phyloP scores from a whole-genome alignment of 345 rosid species.

The Eucalyptus regnans region DNA sequence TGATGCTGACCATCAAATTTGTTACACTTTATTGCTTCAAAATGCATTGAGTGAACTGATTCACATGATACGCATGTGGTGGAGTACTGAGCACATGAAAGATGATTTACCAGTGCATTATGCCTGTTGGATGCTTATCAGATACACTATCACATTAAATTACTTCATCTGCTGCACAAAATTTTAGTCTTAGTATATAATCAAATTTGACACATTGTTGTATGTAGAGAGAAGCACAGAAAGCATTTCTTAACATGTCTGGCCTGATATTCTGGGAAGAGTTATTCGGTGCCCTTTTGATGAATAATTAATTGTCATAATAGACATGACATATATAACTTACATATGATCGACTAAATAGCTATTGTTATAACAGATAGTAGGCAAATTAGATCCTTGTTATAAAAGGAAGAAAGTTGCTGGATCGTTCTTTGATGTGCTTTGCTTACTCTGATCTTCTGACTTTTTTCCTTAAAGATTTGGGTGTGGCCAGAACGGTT shows the following conservation, averaged over 20 bases:
- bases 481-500: constrained; percentile 97
- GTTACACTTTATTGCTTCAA: background rate
- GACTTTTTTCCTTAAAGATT: constrained; percentile 25
- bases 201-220: background rate
- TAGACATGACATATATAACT: background rate
- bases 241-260: background rate
- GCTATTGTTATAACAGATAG: background rate
- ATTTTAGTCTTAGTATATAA: background rate
- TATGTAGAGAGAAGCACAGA: background rate
- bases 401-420: background rate
- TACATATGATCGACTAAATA: background rate
- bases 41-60: background rate
- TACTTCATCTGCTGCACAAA: background rate
- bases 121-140: background rate
- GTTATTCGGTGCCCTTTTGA: background rate
- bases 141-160: background rate
- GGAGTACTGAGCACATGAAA: background rate
- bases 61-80: background rate
- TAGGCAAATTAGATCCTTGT: background rate
- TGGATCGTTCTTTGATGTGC: background rate
- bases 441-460: background rate
- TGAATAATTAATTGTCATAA: background rate
- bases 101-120: background rate
- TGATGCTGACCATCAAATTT: background rate
- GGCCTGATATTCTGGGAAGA: background rate